A percentile compares a stretch with the other conserved stretches of the same genome.
Conservation (phyloP, 495 filamentous ascomycete species). For the Apiosordaria backusii region DNA sequence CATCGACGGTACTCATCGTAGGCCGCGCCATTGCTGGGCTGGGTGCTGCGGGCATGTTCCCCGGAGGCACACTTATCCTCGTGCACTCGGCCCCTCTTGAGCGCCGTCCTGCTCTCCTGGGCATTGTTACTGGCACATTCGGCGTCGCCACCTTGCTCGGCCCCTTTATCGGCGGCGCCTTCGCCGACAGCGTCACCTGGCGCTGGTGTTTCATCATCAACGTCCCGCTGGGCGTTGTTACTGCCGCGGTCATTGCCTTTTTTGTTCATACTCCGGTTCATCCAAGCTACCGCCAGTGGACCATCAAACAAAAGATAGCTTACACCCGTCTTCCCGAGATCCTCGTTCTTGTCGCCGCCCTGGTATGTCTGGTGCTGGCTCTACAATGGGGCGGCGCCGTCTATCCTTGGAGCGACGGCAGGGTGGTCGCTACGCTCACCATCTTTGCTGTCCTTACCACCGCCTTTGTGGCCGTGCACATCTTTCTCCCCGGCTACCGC, state of each 20-base stretch:
- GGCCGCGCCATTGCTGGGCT: constrained; percentile 56
- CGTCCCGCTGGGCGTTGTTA: constrained; percentile 34
- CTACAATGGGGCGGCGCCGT: constrained; percentile 59
- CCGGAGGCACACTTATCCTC: constrained; percentile 42
- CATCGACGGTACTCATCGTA: constrained; percentile 52
- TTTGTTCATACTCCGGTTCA: constrained; percentile 37
- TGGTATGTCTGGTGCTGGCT: constrained; percentile 55
- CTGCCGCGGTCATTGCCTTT: constrained; percentile 30
- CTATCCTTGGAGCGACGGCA: constrained; percentile 52
- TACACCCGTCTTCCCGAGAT: constrained; percentile 42
- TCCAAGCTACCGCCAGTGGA: constrained; percentile 16
- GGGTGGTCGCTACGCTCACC: constrained; percentile 53
- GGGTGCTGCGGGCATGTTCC: constrained; percentile 29
- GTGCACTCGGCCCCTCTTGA: constrained; percentile 45
- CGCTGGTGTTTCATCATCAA: constrained; percentile 46
- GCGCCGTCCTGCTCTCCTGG: constrained; percentile 38
- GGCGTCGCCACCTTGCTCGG: constrained; percentile 23
- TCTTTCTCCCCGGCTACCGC: constrained; percentile 34
- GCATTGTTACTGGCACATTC: constrained; percentile 23
- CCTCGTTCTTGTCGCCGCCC: constrained; percentile 45
- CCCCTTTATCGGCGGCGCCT: constrained; percentile 47
- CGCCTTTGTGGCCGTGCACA: constrained; percentile 35
- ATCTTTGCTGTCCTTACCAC: constrained; percentile 44
- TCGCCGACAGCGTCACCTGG: constrained; percentile 36
- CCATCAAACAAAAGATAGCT: constrained; percentile 19